phyloP scores from a whole-genome alignment of 345 rosid species.

The Excoecaria cochinchinensis region DNA sequence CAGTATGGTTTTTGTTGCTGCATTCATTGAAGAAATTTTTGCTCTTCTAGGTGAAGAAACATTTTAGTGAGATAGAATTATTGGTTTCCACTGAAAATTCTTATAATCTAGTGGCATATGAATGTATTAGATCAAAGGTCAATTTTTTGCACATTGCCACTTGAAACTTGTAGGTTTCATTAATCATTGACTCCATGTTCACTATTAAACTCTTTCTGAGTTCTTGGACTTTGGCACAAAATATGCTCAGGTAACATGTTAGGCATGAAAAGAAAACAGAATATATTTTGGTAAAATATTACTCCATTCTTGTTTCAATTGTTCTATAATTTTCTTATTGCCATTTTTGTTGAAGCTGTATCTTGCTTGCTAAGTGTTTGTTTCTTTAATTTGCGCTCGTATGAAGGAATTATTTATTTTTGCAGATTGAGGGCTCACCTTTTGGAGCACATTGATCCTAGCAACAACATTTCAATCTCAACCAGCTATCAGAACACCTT shows the following conservation, averaged over 20 bases:
- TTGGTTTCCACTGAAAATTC: not conserved
- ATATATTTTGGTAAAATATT: too few species aligned
- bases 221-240: too few species aligned
- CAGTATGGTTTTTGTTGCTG: not conserved
- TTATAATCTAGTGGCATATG: not conserved
- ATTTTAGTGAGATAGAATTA: not conserved
- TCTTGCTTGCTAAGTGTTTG: not conserved
- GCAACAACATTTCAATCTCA: slow-evolving; percentile 35
- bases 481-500: slow-evolving; percentile 62
- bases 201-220: too few species aligned
- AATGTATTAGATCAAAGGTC: too few species aligned
- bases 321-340: too few species aligned
- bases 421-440: slow-evolving; percentile 62
- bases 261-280: too few species aligned
- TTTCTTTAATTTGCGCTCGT: not conserved
- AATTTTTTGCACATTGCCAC: too few species aligned
- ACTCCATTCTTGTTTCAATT: too few species aligned
- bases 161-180: too few species aligned
- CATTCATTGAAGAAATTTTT: not conserved
- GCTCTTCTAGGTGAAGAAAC: not conserved
- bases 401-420: not conserved
- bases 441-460: slow-evolving; percentile 49
- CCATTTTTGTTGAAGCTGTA: too few species aligned
- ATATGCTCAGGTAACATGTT: too few species aligned
- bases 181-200: too few species aligned